Conservation (phyloP, 129 eudicot species). For the Centrapalus pauciflorus region DNA sequence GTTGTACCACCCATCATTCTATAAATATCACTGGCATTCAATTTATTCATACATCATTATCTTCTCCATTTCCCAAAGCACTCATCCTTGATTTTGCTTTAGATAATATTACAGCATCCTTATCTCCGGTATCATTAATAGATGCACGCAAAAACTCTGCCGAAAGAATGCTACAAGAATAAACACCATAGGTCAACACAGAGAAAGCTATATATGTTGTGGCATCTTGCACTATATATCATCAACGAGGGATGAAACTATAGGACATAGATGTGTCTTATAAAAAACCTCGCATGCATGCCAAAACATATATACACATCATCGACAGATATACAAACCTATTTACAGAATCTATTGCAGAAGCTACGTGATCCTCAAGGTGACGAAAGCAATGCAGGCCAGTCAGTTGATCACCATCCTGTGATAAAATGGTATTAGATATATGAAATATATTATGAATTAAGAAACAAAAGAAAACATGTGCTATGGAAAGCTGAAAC, state of each 20-base stretch:
- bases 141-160: slow-evolving; percentile 95
- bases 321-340: slow-evolving; percentile 49
- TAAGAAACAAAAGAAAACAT: neutral
- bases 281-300: neutral
- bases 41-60: slow-evolving; percentile 56
- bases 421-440: slow-evolving; percentile 5
- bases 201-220: slow-evolving; percentile 7
- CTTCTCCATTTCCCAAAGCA: slow-evolving; percentile 45
- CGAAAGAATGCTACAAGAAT: slow-evolving; percentile 99
- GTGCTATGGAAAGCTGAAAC: slow-evolving; percentile 2
- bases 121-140: slow-evolving; percentile 54
- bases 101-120: slow-evolving; percentile 45
- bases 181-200: slow-evolving; percentile 53
- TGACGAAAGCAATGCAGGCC: slow-evolving; percentile 98
- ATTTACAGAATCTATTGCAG: slow-evolving; percentile 76
- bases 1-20: slow-evolving; percentile 5
- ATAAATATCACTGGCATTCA: neutral
- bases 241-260: neutral
- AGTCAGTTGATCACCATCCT: slow-evolving; percentile 87
- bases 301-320: neutral
- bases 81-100: slow-evolving; percentile 42
- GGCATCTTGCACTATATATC: neutral
- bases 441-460: neutral
- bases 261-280: neutral
- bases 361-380: slow-evolving; percentile 78